A percentile compares a stretch with the other conserved stretches of the same genome.
Conservation (phyloP, 768 basidiomycete genomes). For the Lyophyllum decastes region DNA sequence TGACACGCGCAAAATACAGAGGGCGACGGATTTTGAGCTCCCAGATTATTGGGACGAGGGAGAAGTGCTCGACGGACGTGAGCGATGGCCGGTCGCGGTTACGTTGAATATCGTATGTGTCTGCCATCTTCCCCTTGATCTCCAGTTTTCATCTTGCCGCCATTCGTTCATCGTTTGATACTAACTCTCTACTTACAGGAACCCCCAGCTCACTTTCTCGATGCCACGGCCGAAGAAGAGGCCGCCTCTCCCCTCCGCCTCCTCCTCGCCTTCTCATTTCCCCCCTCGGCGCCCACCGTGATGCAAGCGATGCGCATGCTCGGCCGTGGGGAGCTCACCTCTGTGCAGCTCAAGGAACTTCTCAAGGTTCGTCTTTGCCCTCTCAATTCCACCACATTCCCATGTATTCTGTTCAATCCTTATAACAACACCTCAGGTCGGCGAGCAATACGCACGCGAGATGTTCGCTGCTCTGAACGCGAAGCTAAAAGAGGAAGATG, state of each 20-base stretch:
- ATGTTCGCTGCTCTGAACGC: slow-evolving; percentile 56
- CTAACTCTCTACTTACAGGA: slow-evolving; percentile 37
- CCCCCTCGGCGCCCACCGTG: slow-evolving; percentile 32
- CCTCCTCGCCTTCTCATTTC: slow-evolving; percentile 66
- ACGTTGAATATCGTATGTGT: slow-evolving; percentile 74
- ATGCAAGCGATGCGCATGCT: slow-evolving; percentile 67
- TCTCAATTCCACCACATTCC: background rate
- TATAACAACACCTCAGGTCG: slow-evolving; percentile 46
- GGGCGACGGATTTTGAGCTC: slow-evolving; percentile 81
- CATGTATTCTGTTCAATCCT: background rate
- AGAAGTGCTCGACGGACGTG: slow-evolving; percentile 58
- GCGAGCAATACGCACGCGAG: slow-evolving; percentile 64
- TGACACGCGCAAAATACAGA: slow-evolving; percentile 50
- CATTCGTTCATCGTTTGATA: background rate
- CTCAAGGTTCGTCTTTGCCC: slow-evolving; percentile 54
- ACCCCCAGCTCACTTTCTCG: slow-evolving; percentile 65
- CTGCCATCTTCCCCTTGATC: background rate
- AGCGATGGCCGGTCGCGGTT: slow-evolving; percentile 74
- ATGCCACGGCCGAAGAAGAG: slow-evolving; percentile 75
- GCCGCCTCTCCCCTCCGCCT: slow-evolving; percentile 62
- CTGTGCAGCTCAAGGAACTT: slow-evolving; percentile 48
- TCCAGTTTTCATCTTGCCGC: background rate
- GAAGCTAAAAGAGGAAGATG: slow-evolving; percentile 67
- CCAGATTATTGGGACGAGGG: slow-evolving; percentile 90
- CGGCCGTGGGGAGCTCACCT: slow-evolving; percentile 60